Base-by-base conservation (phyloP, 1,139 yeast species). In the Tardiomyces digboiensis region DNA sequence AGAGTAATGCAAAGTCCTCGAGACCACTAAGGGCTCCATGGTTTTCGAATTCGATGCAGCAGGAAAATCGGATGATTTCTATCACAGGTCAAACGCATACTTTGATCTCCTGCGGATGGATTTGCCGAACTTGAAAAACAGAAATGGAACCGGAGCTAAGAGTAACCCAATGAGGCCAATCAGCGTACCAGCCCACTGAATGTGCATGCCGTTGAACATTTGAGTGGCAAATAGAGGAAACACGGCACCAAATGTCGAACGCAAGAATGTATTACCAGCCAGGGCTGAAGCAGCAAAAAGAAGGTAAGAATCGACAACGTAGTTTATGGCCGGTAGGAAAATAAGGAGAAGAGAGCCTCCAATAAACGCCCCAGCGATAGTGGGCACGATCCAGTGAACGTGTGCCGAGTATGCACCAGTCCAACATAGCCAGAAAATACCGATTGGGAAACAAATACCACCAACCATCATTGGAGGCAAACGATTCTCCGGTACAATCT, bases 371-470 rank as follows among this genome's bases (percentile, higher is more conserved):
- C 89, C 88, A 22, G 88, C 82, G 37, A 80, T 64, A 1, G 89
- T 77, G 26, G 42, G 55, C 16, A 43, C 54, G 20, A 52, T 42
- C 55, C 55, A 52, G 41, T 49, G 51, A 7, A 52, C 53, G 21
- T 64, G 62, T 19, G 79, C 65, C 38, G 74, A 80, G 62, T 77
- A 87, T 54, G 76, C 74, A 56, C 95, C 95, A 2, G 87, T 69
- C 95, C 95, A 86, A 43, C 86, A 78, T 58, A 86, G 71, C 94
- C 94, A 85, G 55, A 87, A 72, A 48, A 87, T 69, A 43, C 95
- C 95, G 51, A 76, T 68, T 36, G 93, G 79, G 68, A 87, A 85
- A 13, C 73, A 59, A 45, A 83, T 52, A 29, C 80, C 78, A 22
- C 93, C 89, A 38, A 72, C 60, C 65, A 84, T 74, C 82, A 84